Evolutionary conservation across 163 green algal genomes (phyloP), one percentile per base, ranked within the genome.

Genomic region (Volvox carteri): DNA sequence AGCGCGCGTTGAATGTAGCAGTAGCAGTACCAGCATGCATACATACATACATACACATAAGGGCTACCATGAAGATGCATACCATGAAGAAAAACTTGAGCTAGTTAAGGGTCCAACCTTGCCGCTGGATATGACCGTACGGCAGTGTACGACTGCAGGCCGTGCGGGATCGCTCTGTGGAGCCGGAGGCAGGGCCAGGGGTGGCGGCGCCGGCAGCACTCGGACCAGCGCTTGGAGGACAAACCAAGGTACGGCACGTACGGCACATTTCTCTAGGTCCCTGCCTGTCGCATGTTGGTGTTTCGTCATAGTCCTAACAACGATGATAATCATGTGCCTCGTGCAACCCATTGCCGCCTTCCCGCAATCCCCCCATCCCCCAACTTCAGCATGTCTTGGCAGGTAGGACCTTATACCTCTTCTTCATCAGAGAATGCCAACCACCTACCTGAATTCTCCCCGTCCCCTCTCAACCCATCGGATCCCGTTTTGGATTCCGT

Each of bases 101-200:
- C 37, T 52, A 56, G 35, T 56, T 52, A 44, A 2, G n/a, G 39
- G 5, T 19, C 41, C 39, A 35, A 18, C 3, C 18, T 21, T 19
- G 2, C 37, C 2, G 11, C 70, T 33, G 39, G 2, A 19, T 54
- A 19, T 18, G 6, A 35, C 9, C 39, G 28, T 35, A 9, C 67
- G 4, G 33, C 8, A 9, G 35, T 23, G 35, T 9, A 7, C 3
- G 46, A 18, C 35, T 60, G 37, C 37, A 86, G 77, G 52, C 52
- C 19, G 44, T 74, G 50, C 18, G 56, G 56, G 54, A 75, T 23
- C 78, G 74, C 25, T 65, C 75, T 48, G 77, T 68, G 39, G 87
- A 88, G 58, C 65, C 89, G 11, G 86, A 83, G 33, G 81, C 42
- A 0, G 23, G 39, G 37, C 70, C 41, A 9, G 70, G 70, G 39